A percentile compares a stretch with the other conserved stretches of the same genome.
Conservation (phyloP, 768 basidiomycete species). For the Hygrophorus russula region DNA sequence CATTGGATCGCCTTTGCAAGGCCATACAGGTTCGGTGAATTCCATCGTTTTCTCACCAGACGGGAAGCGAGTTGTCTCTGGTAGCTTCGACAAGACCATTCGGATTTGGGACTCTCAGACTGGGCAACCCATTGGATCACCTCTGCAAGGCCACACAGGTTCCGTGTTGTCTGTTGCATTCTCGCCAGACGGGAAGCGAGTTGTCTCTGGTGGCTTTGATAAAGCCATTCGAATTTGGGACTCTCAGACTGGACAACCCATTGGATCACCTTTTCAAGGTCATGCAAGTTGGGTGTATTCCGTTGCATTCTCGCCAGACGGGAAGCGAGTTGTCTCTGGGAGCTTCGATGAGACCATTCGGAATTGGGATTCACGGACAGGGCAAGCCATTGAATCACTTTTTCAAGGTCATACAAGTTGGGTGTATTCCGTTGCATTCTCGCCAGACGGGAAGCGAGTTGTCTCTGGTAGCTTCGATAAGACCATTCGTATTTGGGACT, state of each 20-base stretch:
- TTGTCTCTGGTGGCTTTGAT: background rate
- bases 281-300: background rate
- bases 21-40: slow-evolving; percentile 34
- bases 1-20: slow-evolving; percentile 37
- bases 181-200: slow-evolving; percentile 11
- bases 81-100: background rate
- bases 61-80: slow-evolving; percentile 1
- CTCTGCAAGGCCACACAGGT: background rate
- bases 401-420: background rate
- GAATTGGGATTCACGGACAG: background rate
- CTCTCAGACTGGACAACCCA: background rate
- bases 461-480: background rate
- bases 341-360: background rate
- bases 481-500: background rate
- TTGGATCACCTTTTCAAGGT: background rate
- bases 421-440: slow-evolving; percentile 3
- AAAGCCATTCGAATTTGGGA: background rate
- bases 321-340: background rate
- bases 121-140: background rate
- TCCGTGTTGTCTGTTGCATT: slow-evolving; percentile 5
- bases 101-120: slow-evolving; percentile 5
- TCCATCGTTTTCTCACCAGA: slow-evolving; percentile 4
- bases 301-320: background rate
- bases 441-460: slow-evolving; percentile 1
- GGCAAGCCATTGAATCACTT: background rate